Base-by-base conservation (phyloP, 257 asterid species). In the Rhazya stricta region DNA sequence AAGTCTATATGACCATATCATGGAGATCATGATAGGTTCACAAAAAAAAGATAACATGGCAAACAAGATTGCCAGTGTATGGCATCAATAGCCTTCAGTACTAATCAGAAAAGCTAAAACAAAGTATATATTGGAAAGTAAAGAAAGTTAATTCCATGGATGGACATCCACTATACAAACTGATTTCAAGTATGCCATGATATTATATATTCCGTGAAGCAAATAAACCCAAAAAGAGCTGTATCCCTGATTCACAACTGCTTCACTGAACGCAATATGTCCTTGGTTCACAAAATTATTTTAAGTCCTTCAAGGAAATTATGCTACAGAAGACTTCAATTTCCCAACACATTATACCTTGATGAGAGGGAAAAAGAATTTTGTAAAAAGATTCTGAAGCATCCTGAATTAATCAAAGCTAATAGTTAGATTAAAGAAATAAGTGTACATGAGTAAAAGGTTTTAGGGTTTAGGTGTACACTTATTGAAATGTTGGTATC, bases 401-500 rank as follows among this genome's bases (percentile, higher is more conserved):
- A 50, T 4, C 41, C 29, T 12, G 27, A 50, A 36, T 30, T 30
- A 56, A 61, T 8, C 61, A 42, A 37, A 30, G 41, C 58, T 54
- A 30, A 34, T 12, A 13, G 43, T 25, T 16, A 54, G 45, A 30
- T 71, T 63, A 58, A 68, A 71, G 21, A 45, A 50, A 46, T 36
- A 32, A 2, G 2, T n/a, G 4, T 72, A 16, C 66, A 39, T 32
- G 39, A 1, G 13, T 7, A 60, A 60, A 30, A 27, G 41, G 37
- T 60, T 11, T 58, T 27, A 58, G 3, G 16, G 3, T 60, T 0
- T 27, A 9, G n/a, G 6, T 66, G 4, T n/a, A 25, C 37, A 41
- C 69, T 77, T 61, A 58, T 73, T 12, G 69, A 57, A 34, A 56
- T 53, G 43, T 36, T 9, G 63, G 74, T 19, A 15, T 41, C 61